Percentiles rank a stretch among this genome's conserved stretches.
phyloP scores from a whole-genome alignment of 140 eudicot species.

The Anethum foeniculum region DNA sequence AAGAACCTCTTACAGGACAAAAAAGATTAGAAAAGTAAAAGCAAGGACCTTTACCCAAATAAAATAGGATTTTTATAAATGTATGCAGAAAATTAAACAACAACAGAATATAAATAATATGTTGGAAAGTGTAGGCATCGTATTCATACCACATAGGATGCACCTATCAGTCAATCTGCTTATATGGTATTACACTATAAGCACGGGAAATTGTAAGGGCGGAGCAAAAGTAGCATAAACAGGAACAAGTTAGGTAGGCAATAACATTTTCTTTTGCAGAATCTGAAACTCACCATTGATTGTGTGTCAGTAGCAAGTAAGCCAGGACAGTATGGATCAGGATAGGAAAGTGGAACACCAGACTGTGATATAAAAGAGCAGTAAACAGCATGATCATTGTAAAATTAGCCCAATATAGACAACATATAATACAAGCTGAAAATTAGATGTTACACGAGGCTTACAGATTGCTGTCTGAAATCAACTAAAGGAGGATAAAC shows the following conservation, averaged over 20 bases:
- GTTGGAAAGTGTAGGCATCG: background rate
- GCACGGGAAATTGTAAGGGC: background rate
- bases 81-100: background rate
- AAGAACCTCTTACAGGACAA: background rate
- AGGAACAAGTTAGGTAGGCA: background rate
- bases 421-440: background rate
- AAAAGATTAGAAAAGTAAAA: background rate
- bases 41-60: background rate
- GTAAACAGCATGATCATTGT: slow-evolving; percentile 9
- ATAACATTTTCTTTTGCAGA: background rate
- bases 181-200: background rate
- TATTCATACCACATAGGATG: background rate
- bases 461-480: slow-evolving; percentile 41
- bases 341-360: slow-evolving; percentile 30
- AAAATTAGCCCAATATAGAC: background rate
- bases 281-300: slow-evolving; percentile 35
- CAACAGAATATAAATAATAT: background rate
- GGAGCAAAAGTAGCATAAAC: background rate
- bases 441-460: slow-evolving; percentile 3
- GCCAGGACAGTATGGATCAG: slow-evolving; percentile 45
- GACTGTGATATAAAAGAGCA: slow-evolving; percentile 31
- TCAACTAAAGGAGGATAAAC: slow-evolving; percentile 34
- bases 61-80: background rate
- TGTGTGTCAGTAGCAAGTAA: slow-evolving; percentile 37
- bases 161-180: background rate